Percentiles rank a stretch among this genome's conserved stretches.
Conservation (phyloP, 176 grass and related monocot genomes). For the Saccharum spontaneum region DNA sequence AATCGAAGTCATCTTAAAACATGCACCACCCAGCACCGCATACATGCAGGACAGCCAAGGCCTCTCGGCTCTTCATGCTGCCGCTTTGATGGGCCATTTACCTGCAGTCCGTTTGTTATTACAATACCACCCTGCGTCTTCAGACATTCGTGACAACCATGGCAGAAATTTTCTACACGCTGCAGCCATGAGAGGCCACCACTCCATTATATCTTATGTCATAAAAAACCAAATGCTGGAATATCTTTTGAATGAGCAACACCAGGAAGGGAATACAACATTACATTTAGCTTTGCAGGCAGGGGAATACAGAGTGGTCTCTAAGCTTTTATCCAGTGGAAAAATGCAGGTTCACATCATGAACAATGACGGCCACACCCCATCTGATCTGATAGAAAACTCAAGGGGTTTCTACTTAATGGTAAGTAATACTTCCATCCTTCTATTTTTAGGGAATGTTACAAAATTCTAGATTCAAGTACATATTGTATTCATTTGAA, state of each 20-base stretch:
- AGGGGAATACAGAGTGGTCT: not conserved
- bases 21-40: not conserved
- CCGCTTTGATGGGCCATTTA: not conserved
- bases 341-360: constrained; percentile 30
- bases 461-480: not conserved
- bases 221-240: not conserved
- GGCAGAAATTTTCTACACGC: constrained; percentile 47
- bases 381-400: constrained; percentile 21
- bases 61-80: not conserved
- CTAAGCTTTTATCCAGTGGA: constrained; percentile 8
- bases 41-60: not conserved
- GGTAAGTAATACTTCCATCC: constrained; percentile 8
- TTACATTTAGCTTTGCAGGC: constrained; percentile 41
- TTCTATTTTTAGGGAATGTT: not conserved
- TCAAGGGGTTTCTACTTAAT: constrained; percentile 43
- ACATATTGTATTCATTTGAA: not conserved
- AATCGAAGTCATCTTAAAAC: not conserved
- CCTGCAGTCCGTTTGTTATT: not conserved
- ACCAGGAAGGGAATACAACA: constrained; percentile 43
- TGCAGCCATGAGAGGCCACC: constrained; percentile 5
- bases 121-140: constrained; percentile 20
- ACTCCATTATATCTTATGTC: not conserved
- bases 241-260: constrained; percentile 34
- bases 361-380: constrained; percentile 45
- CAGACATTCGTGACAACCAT: constrained; percentile 25